phyloP scores from a whole-genome alignment of 2,329 filamentous ascomycete species.

The Colletotrichum lindemuthianum region DNA sequence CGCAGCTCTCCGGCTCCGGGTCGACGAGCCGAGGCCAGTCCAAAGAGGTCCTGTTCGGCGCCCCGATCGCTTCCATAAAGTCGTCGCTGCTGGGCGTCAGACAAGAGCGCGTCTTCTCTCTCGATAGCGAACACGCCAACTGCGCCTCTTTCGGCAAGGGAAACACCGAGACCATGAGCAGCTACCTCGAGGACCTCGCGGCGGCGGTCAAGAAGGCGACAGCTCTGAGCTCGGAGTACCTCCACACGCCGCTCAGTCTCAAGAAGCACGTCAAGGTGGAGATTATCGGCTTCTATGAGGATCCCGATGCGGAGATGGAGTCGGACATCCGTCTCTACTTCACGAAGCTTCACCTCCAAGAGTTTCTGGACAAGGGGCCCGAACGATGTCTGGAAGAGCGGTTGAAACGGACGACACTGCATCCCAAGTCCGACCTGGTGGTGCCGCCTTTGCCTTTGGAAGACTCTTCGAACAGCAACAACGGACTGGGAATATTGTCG shows the following conservation, averaged over 20 bases:
- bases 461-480: slow-evolving; percentile 3
- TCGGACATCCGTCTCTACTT: slow-evolving; percentile 61
- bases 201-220: slow-evolving; percentile 50
- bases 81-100: slow-evolving; percentile 62
- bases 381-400: slow-evolving; percentile 64
- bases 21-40: slow-evolving; percentile 44
- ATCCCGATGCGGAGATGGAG: slow-evolving; percentile 50
- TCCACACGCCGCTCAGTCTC: slow-evolving; percentile 59
- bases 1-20: slow-evolving; percentile 59
- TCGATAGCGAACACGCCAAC: slow-evolving; percentile 65
- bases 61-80: slow-evolving; percentile 67
- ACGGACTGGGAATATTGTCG: slow-evolving; percentile 14
- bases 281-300: slow-evolving; percentile 69
- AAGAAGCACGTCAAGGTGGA: slow-evolving; percentile 66
- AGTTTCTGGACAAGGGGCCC: slow-evolving; percentile 66
- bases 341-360: slow-evolving; percentile 58
- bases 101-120: slow-evolving; percentile 61
- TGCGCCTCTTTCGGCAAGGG: slow-evolving; percentile 63
- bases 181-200: slow-evolving; percentile 44
- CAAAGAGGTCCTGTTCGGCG: slow-evolving; percentile 65
- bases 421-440: background rate
- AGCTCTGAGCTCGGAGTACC: slow-evolving; percentile 44
- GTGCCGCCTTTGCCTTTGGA: background rate
- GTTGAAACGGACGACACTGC: slow-evolving; percentile 48
- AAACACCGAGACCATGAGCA: slow-evolving; percentile 58